Percentiles rank a stretch among this genome's conserved stretches.
Conservation (phyloP, 2,329 filamentous ascomycete species). For the Pseudogymnoascus sp. region DNA sequence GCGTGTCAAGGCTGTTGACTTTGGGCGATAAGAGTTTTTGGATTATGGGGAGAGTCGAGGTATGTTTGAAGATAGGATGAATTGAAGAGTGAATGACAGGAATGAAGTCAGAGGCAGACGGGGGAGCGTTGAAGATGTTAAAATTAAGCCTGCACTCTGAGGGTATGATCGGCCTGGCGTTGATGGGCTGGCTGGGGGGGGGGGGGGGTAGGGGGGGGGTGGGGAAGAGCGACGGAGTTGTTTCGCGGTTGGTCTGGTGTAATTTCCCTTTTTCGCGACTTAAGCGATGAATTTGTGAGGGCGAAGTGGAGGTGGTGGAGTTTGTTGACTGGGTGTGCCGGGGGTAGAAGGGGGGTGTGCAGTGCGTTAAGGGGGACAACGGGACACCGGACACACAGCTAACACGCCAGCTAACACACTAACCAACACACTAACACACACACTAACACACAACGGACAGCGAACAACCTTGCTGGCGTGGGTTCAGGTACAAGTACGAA, state of each 20-base stretch:
- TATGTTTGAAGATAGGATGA: not conserved
- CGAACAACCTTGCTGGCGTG: constrained; percentile 6
- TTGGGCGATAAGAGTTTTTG: not conserved
- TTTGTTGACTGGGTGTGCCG: not conserved
- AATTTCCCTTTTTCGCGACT: constrained; percentile 27
- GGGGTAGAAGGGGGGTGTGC: no score
- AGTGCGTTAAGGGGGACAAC: not conserved
- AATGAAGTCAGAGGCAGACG: constrained; percentile 3
- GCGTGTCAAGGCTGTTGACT: not conserved
- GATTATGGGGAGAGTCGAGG: not conserved
- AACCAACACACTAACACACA: not conserved
- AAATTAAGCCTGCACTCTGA: not conserved
- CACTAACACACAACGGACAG: not conserved
- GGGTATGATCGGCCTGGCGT: constrained; percentile 6
- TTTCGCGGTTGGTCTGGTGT: constrained; percentile 9
- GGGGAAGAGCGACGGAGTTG: constrained; percentile 7
- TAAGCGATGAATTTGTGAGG: constrained; percentile 21
- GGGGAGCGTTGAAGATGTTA: constrained; percentile 3
- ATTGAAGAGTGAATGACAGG: not conserved
- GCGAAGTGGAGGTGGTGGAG: constrained; percentile 8
- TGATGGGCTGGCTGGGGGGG: constrained; percentile 1
- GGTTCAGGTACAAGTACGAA: not conserved
- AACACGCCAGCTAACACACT: not conserved
- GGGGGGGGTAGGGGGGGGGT: not conserved
- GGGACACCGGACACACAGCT: not conserved